Conservation (phyloP, 2,329 filamentous ascomycete species). For the Aspergillus sp. region DNA sequence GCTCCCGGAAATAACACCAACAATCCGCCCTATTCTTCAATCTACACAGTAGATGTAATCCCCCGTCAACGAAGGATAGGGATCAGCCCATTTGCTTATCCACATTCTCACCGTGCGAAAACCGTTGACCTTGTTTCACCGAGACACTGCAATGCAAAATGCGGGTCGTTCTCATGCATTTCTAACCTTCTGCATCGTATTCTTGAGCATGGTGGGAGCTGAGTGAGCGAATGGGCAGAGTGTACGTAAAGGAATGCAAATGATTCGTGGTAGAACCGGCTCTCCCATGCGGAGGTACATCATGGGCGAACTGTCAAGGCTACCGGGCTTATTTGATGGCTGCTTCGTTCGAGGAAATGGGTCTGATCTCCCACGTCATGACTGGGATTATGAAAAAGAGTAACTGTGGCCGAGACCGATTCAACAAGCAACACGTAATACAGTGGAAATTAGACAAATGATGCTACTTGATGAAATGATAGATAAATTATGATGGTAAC, state of each 20-base stretch:
- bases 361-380: slow-evolving; percentile 13
- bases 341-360: not conserved
- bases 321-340: not conserved
- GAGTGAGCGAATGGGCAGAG: not conserved
- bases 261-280: not conserved
- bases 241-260: not conserved
- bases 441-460: too few species aligned
- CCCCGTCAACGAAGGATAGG: not conserved
- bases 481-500: not conserved
- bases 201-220: slow-evolving; percentile 3
- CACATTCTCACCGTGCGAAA: not conserved
- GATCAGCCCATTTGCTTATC: slow-evolving; percentile 4
- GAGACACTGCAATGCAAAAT: not conserved
- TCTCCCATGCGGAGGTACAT: not conserved
- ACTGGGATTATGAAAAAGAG: not conserved
- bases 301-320: not conserved
- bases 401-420: not conserved
- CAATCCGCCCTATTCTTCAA: slow-evolving; percentile 3
- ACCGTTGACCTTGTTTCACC: not conserved
- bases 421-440: slow-evolving; percentile 3
- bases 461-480: not conserved
- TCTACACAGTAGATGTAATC: slow-evolving; percentile 13
- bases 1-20: not conserved
- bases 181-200: not conserved
- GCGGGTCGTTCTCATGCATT: not conserved